A percentile compares a stretch with the other conserved stretches of the same genome.
phyloP scores from a whole-genome alignment of 2,329 filamentous ascomycete genomes.

The Sporothrix brunneoviolacea region DNA sequence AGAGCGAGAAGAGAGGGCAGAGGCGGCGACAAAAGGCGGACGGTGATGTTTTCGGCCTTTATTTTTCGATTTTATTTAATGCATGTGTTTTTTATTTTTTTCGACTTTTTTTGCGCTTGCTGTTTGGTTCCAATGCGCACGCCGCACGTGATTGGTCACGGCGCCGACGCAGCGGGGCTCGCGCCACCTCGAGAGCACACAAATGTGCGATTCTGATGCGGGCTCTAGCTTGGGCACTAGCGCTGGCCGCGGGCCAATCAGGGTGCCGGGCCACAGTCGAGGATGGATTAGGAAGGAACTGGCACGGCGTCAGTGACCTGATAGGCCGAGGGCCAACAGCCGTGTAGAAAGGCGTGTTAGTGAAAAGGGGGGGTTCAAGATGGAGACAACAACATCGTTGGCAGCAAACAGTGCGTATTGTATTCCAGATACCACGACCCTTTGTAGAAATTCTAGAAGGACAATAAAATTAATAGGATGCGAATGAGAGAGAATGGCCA shows the following conservation, averaged over 20 bases:
- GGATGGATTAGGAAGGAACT: constrained; percentile 6
- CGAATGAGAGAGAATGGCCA: too few relatives aligned
- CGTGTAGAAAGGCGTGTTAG: not conserved
- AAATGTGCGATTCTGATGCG: constrained; percentile 4
- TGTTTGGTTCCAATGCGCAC: not conserved
- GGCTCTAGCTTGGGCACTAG: constrained; percentile 7
- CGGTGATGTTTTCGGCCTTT: constrained; percentile 18
- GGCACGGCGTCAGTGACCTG: not conserved
- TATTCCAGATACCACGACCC: too few relatives aligned
- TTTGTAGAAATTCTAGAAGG: too few relatives aligned
- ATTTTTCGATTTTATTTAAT: constrained; percentile 9
- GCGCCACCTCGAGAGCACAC: not conserved
- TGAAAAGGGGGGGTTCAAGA: too few relatives aligned
- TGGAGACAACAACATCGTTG: too few relatives aligned
- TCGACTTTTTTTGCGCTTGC: constrained; percentile 10
- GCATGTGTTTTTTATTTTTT: constrained; percentile 20
- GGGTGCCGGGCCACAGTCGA: not conserved
- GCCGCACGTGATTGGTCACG: not conserved
- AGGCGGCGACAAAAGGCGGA: constrained; percentile 15
- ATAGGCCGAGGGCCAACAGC: not conserved
- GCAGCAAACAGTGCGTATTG: too few relatives aligned
- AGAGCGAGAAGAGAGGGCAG: constrained; percentile 1
- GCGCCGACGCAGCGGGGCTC: not conserved
- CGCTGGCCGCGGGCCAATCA: not conserved
- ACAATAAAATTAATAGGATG: too few relatives aligned